A percentile compares a stretch with the other conserved stretches of the same genome.
These are phyloP conservation scores for Glomus cerebriforme DNA, from an alignment of 192 early-diverging fungal species.

Conservation along the genomic window DNA sequence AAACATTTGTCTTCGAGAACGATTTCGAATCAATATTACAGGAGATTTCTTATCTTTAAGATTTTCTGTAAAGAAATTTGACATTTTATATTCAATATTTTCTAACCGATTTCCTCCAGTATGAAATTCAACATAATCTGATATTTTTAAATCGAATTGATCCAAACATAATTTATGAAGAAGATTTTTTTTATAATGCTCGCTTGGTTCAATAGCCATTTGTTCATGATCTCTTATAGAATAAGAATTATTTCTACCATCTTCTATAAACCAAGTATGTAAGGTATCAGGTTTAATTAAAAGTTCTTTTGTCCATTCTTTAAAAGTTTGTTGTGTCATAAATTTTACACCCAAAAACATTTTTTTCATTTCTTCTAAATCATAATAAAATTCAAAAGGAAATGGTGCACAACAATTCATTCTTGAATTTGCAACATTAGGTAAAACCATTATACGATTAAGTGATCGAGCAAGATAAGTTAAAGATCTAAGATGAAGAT, in stretches of 20 bases:
- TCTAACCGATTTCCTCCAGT: neutral
- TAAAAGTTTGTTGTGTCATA: slow-evolving; percentile 3
- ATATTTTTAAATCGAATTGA: slow-evolving; percentile 12
- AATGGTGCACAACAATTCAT: neutral
- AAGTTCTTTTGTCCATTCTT: slow-evolving; percentile 1
- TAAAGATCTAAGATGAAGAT: neutral
- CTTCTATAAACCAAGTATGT: neutral
- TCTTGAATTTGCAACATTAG: neutral
- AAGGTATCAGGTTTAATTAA: neutral
- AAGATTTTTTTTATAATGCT: neutral
- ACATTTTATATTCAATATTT: neutral
- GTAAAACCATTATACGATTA: neutral
- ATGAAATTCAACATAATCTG: slow-evolving; percentile 12
- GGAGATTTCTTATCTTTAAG: neutral
- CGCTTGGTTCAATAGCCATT: neutral
- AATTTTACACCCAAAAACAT: neutral
- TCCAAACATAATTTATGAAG: neutral
- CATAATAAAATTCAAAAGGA: slow-evolving; percentile 24
- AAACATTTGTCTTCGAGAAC: neutral
- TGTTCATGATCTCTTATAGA: neutral
- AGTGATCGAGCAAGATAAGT: neutral
- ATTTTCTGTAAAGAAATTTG: neutral
- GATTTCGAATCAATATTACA: slow-evolving; percentile 6
- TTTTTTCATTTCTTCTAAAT: neutral
- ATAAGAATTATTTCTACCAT: neutral